Evolutionary conservation across 2,329 filamentous ascomycete species (phyloP).

Genomic region (Mollisiaceae sp.): DNA sequence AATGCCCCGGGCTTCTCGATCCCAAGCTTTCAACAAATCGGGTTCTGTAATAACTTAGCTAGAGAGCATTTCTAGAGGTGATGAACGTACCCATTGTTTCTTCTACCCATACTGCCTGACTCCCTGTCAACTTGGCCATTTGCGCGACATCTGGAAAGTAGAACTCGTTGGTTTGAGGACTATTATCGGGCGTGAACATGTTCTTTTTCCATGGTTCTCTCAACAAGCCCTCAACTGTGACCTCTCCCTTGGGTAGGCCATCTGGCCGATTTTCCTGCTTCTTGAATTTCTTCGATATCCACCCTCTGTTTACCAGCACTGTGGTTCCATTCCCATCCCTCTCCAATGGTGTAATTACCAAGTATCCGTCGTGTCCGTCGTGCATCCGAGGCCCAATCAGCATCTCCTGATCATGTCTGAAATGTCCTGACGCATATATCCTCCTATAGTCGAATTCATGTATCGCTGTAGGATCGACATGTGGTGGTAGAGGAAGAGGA

Average conservation of each 20-base stretch:
- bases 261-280: slow-evolving; percentile 66
- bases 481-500: slow-evolving; percentile 83
- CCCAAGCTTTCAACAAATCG: slow-evolving; percentile 76
- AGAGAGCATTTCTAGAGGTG: not conserved
- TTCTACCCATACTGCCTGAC: slow-evolving; percentile 92
- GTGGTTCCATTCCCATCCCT: slow-evolving; percentile 67
- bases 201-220: slow-evolving; percentile 96
- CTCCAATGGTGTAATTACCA: slow-evolving; percentile 91
- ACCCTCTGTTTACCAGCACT: slow-evolving; percentile 87
- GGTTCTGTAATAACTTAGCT: slow-evolving; percentile 61
- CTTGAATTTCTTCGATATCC: slow-evolving; percentile 81
- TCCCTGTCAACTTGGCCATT: slow-evolving; percentile 84
- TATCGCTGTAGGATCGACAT: slow-evolving; percentile 80
- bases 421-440: slow-evolving; percentile 74
- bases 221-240: slow-evolving; percentile 83
- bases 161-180: slow-evolving; percentile 82
- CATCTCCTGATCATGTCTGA: slow-evolving; percentile 94
- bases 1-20: slow-evolving; percentile 79
- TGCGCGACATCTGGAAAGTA: slow-evolving; percentile 93
- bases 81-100: slow-evolving; percentile 79
- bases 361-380: slow-evolving; percentile 88
- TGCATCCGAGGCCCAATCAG: slow-evolving; percentile 87
- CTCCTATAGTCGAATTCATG: slow-evolving; percentile 91
- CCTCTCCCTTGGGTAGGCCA: slow-evolving; percentile 70
- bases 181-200: slow-evolving; percentile 92